Conservation (phyloP, 768 basidiomycete species). For the Pleurotus pulmonarius region DNA sequence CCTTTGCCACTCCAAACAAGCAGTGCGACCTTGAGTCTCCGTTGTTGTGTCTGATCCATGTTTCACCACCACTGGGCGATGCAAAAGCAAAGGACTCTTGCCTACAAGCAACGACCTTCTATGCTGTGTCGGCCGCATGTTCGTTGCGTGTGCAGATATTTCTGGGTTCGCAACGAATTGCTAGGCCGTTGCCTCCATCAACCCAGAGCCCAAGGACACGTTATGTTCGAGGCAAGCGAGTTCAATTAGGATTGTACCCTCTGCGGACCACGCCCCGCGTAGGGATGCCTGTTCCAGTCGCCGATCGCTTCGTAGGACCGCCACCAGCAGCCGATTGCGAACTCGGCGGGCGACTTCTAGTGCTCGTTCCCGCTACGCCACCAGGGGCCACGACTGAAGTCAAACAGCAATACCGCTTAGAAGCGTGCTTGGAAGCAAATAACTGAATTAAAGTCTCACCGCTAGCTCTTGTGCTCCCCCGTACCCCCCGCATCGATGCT, state of each 20-base stretch:
- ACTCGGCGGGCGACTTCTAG: slow-evolving; percentile 7
- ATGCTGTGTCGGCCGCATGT: too few species aligned
- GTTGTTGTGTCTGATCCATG: too few species aligned
- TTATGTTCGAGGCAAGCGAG: neutral
- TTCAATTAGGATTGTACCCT: slow-evolving; percentile 1
- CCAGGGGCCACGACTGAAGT: too few species aligned
- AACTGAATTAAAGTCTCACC: neutral
- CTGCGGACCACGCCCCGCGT: slow-evolving; percentile 8
- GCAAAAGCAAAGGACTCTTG: too few species aligned
- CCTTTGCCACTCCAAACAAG: neutral
- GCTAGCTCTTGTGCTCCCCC: slow-evolving; percentile 19
- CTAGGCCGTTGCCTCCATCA: too few species aligned
- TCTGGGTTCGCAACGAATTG: too few species aligned
- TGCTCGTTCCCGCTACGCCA: neutral
- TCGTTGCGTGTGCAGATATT: too few species aligned
- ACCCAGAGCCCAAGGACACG: slow-evolving; percentile 6
- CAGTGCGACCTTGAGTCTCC: too few species aligned
- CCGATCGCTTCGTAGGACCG: slow-evolving; percentile 4
- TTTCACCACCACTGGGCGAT: too few species aligned
- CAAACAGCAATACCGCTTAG: neutral
- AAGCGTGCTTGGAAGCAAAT: neutral
- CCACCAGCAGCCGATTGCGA: neutral
- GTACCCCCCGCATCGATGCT: slow-evolving; percentile 53
- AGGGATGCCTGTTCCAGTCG: slow-evolving; percentile 2
- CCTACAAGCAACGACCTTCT: too few species aligned